Conservation (phyloP, 352 stramenopile species). For the Lagenidium giganteum region DNA sequence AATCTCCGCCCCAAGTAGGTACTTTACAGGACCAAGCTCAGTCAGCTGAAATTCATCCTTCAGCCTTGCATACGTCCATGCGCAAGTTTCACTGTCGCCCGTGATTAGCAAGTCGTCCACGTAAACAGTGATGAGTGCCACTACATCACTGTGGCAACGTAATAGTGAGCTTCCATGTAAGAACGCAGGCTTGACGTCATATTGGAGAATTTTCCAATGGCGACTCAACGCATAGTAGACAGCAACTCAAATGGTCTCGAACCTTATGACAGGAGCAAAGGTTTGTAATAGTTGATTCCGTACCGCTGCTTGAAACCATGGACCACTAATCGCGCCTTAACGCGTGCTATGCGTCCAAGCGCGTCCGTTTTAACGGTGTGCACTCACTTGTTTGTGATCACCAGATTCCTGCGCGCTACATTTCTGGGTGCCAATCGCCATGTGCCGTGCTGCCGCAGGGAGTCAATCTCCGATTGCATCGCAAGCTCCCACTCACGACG, state of each 20-base stretch:
- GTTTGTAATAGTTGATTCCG: conserved; percentile 5
- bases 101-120: conserved; percentile 4
- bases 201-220: conserved; percentile 14
- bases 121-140: conserved; percentile 1
- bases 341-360: neutral
- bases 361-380: conserved; percentile 6
- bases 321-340: conserved; percentile 5
- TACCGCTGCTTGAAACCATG: conserved; percentile 8
- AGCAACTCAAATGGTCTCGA: conserved; percentile 1
- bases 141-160: neutral
- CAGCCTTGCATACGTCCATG: neutral
- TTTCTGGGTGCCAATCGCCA: too few relatives aligned
- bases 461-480: too few relatives aligned
- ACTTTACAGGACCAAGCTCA: neutral
- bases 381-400: conserved; percentile 2
- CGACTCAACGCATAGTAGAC: conserved; percentile 4
- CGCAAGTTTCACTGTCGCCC: neutral
- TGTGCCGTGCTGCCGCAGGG: too few relatives aligned
- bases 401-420: too few relatives aligned
- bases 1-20: conserved; percentile 3
- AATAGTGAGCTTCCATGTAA: conserved; percentile 10
- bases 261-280: conserved; percentile 6
- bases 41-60: neutral
- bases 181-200: conserved; percentile 21
- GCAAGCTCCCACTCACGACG: too few relatives aligned